Conservation (phyloP, 345 rosid species). For the Angophora floribunda region DNA sequence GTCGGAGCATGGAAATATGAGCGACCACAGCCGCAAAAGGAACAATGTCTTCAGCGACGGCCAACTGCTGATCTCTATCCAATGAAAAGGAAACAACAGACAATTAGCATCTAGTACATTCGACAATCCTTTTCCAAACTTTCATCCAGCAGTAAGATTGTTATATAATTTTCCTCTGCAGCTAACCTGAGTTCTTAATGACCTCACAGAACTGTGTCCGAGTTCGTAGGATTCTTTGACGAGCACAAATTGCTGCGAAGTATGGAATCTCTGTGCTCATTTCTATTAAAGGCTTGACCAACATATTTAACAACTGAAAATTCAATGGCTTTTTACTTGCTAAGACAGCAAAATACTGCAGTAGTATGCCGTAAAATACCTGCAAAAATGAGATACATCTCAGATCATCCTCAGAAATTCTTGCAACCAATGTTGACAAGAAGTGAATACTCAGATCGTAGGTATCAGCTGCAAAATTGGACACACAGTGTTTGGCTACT, state of each 20-base stretch:
- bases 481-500: neutral
- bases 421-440: neutral
- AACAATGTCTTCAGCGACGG: slow-evolving; percentile 83
- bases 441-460: neutral
- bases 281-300: slow-evolving; percentile 84
- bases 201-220: slow-evolving; percentile 66
- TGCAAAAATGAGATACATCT: slow-evolving; percentile 15
- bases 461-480: neutral
- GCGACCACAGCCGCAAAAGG: slow-evolving; percentile 86
- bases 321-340: slow-evolving; percentile 66
- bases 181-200: slow-evolving; percentile 65
- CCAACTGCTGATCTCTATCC: slow-evolving; percentile 71
- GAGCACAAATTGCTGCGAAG: slow-evolving; percentile 96
- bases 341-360: slow-evolving; percentile 86
- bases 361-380: slow-evolving; percentile 84
- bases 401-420: neutral
- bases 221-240: slow-evolving; percentile 55
- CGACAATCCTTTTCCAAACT: neutral
- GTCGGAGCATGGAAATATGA: slow-evolving; percentile 94
- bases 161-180: neutral
- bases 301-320: slow-evolving; percentile 65
- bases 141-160: neutral
- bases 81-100: neutral
- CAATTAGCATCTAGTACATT: neutral
- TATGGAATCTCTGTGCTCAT: slow-evolving; percentile 87